phyloP scores from a whole-genome alignment of 2,329 filamentous ascomycete genomes.

The Biscogniauxia marginata region DNA sequence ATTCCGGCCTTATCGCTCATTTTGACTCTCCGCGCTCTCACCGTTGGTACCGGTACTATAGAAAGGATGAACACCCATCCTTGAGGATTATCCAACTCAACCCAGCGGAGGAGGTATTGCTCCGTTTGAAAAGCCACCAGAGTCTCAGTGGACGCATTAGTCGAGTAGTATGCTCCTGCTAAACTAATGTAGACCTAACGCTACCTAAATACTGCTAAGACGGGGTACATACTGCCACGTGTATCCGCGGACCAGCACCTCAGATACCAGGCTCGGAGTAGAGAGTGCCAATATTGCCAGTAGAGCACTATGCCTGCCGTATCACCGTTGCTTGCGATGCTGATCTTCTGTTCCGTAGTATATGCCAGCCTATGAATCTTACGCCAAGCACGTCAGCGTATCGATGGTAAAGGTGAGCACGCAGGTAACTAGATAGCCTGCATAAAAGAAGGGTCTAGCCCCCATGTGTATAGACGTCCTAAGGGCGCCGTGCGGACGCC shows the following conservation, averaged over 20 bases:
- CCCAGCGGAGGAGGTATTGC: neutral
- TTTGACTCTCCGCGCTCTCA: neutral
- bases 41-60: neutral
- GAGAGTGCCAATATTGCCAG: neutral
- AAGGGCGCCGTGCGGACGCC: neutral
- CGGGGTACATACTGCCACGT: neutral
- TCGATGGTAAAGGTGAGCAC: neutral
- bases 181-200: neutral
- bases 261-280: neutral
- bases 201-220: neutral
- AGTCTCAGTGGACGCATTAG: neutral
- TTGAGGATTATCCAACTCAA: neutral
- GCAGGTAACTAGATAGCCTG: slow-evolving; percentile 10
- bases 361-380: neutral
- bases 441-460: slow-evolving; percentile 13
- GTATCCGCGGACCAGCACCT: neutral
- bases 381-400: neutral
- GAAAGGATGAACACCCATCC: neutral
- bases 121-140: neutral
- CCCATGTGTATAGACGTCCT: slow-evolving; percentile 2
- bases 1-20: neutral
- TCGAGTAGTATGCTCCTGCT: neutral
- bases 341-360: neutral
- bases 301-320: neutral
- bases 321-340: neutral